phyloP scores from a whole-genome alignment of 306 rosid species.

The Calophaca sinica region DNA sequence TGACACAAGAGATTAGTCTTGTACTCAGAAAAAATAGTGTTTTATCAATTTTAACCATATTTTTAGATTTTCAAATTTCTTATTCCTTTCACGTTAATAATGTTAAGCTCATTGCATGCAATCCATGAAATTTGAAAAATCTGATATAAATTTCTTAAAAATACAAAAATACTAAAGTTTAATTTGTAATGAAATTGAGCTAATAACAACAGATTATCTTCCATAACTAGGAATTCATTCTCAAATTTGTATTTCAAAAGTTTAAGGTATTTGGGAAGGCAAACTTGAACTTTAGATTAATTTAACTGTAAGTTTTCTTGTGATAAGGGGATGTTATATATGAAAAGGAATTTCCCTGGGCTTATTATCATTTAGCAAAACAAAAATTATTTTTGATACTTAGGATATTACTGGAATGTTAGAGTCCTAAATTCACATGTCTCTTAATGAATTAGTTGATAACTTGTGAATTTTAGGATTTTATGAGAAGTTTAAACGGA shows the following conservation, averaged over 20 bases:
- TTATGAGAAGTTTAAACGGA: too few species aligned
- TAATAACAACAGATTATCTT: neutral
- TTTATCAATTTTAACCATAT: neutral
- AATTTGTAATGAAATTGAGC: neutral
- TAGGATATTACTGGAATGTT: too few species aligned
- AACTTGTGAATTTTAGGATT: too few species aligned
- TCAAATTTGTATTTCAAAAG: neutral
- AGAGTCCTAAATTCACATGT: too few species aligned
- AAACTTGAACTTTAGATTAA: neutral
- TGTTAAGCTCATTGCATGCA: neutral
- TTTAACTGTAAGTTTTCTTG: too few species aligned
- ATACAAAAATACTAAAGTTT: too few species aligned
- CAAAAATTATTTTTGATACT: too few species aligned
- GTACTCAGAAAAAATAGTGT: neutral
- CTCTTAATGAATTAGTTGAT: too few species aligned
- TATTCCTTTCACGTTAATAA: neutral
- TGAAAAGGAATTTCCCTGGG: too few species aligned
- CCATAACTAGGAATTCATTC: neutral
- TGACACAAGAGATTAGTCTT: too few species aligned
- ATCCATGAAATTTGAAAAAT: neutral
- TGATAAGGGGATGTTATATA: too few species aligned
- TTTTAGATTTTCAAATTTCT: neutral
- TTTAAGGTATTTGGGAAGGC: neutral
- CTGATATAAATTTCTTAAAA: neutral
- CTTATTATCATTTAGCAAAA: too few species aligned